Conservation (phyloP, 768 basidiomycete genomes). For the Lactarius psammicola region DNA sequence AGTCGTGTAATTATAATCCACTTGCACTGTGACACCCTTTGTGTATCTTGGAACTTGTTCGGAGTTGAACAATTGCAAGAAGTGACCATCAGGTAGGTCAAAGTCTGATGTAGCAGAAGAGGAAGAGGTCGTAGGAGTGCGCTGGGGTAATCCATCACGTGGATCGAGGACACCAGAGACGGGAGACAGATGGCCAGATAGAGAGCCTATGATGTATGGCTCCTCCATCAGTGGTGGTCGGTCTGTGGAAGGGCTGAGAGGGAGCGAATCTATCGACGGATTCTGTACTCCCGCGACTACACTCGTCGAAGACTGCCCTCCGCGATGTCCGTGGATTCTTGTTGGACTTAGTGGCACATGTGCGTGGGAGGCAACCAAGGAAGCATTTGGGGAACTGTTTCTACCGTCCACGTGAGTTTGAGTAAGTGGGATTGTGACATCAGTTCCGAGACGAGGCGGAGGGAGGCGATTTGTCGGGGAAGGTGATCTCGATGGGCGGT, state of each 20-base stretch:
- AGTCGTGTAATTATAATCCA: not conserved
- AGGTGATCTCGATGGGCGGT: not conserved
- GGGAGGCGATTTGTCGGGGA: not conserved
- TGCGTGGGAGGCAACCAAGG: not conserved
- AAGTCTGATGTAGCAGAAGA: not conserved
- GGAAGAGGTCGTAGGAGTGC: not conserved
- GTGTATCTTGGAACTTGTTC: not conserved
- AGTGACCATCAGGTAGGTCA: not conserved
- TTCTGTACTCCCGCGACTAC: not conserved
- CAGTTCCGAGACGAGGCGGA: not conserved
- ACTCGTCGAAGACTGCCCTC: not conserved
- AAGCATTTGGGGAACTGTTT: not conserved
- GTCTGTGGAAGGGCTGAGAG: not conserved
- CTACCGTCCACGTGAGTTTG: not conserved
- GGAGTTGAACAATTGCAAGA: not conserved
- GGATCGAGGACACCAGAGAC: too few relatives aligned
- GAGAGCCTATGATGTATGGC: not conserved
- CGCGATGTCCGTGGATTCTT: not conserved
- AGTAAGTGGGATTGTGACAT: not conserved
- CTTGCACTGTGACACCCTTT: not conserved
- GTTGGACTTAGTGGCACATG: not conserved
- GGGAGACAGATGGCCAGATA: not conserved
- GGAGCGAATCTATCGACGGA: not conserved
- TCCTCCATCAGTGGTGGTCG: not conserved
- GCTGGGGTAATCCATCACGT: not conserved